Evolutionary conservation across 805 yeast species (phyloP).

Genomic region (Yarrowia porcina): DNA sequence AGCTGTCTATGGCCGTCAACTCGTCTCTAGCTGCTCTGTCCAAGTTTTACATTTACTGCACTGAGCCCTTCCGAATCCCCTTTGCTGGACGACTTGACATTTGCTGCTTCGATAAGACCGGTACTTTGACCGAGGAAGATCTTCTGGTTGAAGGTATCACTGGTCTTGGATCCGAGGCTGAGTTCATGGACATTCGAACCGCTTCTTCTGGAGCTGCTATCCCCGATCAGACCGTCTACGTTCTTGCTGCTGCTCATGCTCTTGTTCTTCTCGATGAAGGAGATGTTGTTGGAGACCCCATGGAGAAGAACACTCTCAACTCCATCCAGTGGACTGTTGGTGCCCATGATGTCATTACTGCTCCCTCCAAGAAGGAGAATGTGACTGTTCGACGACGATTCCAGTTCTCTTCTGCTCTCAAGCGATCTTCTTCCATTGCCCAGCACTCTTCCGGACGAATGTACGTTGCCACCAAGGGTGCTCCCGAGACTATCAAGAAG

Average conservation of each 20-base stretch:
- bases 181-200: constrained; percentile 49
- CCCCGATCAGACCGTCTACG: constrained; percentile 64
- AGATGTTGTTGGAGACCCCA: constrained; percentile 97
- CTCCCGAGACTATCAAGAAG: constrained; percentile 88
- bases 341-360: constrained; percentile 65
- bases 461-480: constrained; percentile 91
- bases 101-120: constrained; percentile 98
- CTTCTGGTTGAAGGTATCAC: constrained; percentile 95
- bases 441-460: constrained; percentile 48
- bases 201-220: constrained; percentile 58
- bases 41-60: constrained; percentile 88
- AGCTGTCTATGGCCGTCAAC: constrained; percentile 96
- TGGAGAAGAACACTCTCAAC: constrained; percentile 94
- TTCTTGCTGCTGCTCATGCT: constrained; percentile 94
- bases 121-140: constrained; percentile 96
- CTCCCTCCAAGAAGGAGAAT: constrained; percentile 44
- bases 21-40: constrained; percentile 82
- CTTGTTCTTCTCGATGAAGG: constrained; percentile 92
- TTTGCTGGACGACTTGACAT: constrained; percentile 97
- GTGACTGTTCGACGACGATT: constrained; percentile 83
- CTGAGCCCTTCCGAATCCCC: constrained; percentile 98
- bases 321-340: constrained; percentile 85
- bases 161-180: constrained; percentile 49
- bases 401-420: constrained; percentile 94
- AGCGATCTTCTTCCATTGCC: constrained; percentile 89